Evolutionary conservation across 306 rosid genomes (phyloP).

Genomic region (Cicer chorassanicum): DNA sequence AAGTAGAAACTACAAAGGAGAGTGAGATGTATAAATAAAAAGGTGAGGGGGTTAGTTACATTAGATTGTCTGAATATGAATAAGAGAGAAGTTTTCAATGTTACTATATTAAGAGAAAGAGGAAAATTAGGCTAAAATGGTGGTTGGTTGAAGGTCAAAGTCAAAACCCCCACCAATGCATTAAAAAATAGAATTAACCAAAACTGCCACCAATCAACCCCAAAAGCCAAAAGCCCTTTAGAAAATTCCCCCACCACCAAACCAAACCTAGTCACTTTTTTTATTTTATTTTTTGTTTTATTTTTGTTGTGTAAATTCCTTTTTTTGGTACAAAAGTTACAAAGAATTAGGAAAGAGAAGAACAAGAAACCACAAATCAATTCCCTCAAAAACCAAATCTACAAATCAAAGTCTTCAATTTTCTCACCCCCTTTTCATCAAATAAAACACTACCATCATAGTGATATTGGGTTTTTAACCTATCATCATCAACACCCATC

Average conservation of each 20-base stretch:
- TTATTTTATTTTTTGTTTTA: slow-evolving; percentile 31
- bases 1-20: slow-evolving; percentile 39
- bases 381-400: slow-evolving; percentile 42
- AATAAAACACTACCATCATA: slow-evolving; percentile 43
- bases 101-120: slow-evolving; percentile 56
- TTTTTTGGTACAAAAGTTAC: slow-evolving; percentile 42
- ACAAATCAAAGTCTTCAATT: slow-evolving; percentile 42
- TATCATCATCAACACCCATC: neutral
- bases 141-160: slow-evolving; percentile 79
- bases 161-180: slow-evolving; percentile 71
- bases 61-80: neutral
- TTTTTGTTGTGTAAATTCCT: slow-evolving; percentile 47
- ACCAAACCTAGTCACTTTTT: slow-evolving; percentile 46
- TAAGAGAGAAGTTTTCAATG: slow-evolving; percentile 15
- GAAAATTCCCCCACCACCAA: slow-evolving; percentile 46
- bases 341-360: slow-evolving; percentile 35
- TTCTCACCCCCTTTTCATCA: slow-evolving; percentile 45
- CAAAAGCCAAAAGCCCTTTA: slow-evolving; percentile 57
- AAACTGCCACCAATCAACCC: slow-evolving; percentile 58
- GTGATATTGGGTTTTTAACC: slow-evolving; percentile 11
- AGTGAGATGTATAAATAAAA: slow-evolving; percentile 5
- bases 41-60: slow-evolving; percentile 9
- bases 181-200: slow-evolving; percentile 57
- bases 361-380: slow-evolving; percentile 41
- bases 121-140: slow-evolving; percentile 71